These are phyloP conservation scores for Capsicum chinense DNA, from an alignment of 257 asterid genomes.

Conservation along the genomic window DNA sequence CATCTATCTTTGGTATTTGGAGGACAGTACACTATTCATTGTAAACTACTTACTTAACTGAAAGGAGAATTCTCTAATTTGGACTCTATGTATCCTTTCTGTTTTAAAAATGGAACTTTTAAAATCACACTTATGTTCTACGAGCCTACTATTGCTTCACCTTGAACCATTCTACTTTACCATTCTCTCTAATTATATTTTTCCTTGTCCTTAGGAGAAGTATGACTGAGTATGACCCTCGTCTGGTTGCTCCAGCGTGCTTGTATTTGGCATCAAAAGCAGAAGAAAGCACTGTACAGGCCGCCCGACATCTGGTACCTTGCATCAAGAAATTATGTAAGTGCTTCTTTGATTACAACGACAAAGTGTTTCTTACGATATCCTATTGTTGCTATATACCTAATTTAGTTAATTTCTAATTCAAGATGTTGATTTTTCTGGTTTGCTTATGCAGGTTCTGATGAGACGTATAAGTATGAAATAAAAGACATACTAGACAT, in stretches of 20 bases:
- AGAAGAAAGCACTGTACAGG: slow-evolving; percentile 97
- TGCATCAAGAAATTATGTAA: slow-evolving; percentile 83
- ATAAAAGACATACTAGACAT: slow-evolving; percentile 90
- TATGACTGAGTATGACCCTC: slow-evolving; percentile 91
- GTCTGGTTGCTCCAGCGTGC: slow-evolving; percentile 92
- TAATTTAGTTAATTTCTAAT: slow-evolving; percentile 6
- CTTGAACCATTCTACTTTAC: neutral
- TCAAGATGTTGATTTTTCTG: slow-evolving; percentile 1
- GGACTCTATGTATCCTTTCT: neutral
- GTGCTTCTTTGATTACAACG: slow-evolving; percentile 25
- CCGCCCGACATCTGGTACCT: slow-evolving; percentile 85
- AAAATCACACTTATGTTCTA: neutral
- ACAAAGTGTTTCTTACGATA: neutral
- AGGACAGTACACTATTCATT: neutral
- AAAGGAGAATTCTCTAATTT: slow-evolving; percentile 7
- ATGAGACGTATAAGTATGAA: slow-evolving; percentile 81
- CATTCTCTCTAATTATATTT: neutral
- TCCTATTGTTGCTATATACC: slow-evolving; percentile 1
- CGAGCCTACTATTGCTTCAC: neutral
- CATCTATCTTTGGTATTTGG: neutral
- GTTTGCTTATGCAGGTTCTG: slow-evolving; percentile 62
- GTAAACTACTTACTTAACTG: neutral
- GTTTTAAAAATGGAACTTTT: neutral
- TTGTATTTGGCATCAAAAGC: slow-evolving; percentile 97
- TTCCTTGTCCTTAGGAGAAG: slow-evolving; percentile 65